Conservation (phyloP, 2,329 filamentous ascomycete genomes). For the Aspergillus fumigatiaffinis region DNA sequence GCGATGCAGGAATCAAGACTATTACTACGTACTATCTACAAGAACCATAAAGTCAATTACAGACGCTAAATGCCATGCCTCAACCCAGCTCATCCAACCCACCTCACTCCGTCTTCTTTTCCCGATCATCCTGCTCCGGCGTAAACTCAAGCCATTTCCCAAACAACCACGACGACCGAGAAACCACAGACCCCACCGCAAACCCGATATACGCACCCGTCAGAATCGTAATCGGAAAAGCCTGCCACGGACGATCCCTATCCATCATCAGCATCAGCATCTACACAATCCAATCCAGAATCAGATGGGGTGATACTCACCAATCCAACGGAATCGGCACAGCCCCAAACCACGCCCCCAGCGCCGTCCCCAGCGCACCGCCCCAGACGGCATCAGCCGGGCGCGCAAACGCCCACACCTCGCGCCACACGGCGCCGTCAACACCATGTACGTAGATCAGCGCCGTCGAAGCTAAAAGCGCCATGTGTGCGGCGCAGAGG, state of each 20-base stretch:
- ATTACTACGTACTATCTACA: background rate
- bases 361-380: constrained; percentile 67
- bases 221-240: constrained; percentile 90
- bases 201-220: constrained; percentile 78
- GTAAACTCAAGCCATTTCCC: constrained; percentile 34
- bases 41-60: background rate
- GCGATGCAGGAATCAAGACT: background rate
- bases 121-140: constrained; percentile 14
- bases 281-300: background rate
- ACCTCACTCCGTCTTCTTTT: constrained; percentile 1
- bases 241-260: constrained; percentile 95
- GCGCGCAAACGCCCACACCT: constrained; percentile 62
- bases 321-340: constrained; percentile 95
- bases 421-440: constrained; percentile 65
- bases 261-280: background rate
- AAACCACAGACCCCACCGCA: constrained; percentile 52
- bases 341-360: constrained; percentile 90
- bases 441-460: constrained; percentile 84
- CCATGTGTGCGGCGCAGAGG: constrained; percentile 75
- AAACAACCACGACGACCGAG: constrained; percentile 29
- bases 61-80: background rate
- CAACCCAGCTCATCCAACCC: background rate
- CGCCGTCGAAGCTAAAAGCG: constrained; percentile 72
- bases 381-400: constrained; percentile 85
- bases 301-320: constrained; percentile 40